Evolutionary conservation across 352 stramenopile genomes (phyloP), one percentile per base, ranked within the genome.

Genomic region (Phytopythium sindhum): DNA sequence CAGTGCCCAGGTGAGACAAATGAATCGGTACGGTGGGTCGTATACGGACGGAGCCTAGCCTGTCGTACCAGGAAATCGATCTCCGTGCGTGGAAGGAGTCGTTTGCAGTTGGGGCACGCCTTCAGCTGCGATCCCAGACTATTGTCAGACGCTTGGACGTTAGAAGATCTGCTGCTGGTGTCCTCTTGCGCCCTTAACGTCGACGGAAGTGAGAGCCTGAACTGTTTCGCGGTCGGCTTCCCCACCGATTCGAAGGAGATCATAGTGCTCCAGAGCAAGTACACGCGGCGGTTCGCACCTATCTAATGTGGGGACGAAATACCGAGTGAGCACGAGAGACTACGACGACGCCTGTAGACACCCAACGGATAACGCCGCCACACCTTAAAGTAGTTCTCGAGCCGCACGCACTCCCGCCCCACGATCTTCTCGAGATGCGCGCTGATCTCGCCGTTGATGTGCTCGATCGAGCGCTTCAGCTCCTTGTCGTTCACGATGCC

Each of bases 321-420:
- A 57, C 21, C 15, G n/a, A 23, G 33, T 60, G 21, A 45, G 23
- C 28, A 51, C 19, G 21, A 19, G 6, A 23, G 14, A 4, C 10
- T n/a, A n/a, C n/a, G 51, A 28, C 45, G 14, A n/a, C n/a, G 29
- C 21, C 19, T 31, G 23, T 23, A 28, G 17, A 21, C 26, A 55
- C 5, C 19, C 33, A 24, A 35, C 29, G 10, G 17, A 17, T 2
- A 58, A 28, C 63, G 19, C 10, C 9, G 31, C n/a, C 5, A n/a
- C 62, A 89, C 81, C 72, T 92, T 92, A 60, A 92, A 90, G 56
- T 90, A 89, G 33, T 64, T 73, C 11, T 88, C 76, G 29, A 84
- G 67, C 41, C 77, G 80, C 29, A 73, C 66, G 57, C 88, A 76
- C 47, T 87, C 72, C 55, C 88, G 85, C 11, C 80, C 76, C 17